Conservation (phyloP, 768 basidiomycete genomes). For the Leccinum olivaceopallidum region DNA sequence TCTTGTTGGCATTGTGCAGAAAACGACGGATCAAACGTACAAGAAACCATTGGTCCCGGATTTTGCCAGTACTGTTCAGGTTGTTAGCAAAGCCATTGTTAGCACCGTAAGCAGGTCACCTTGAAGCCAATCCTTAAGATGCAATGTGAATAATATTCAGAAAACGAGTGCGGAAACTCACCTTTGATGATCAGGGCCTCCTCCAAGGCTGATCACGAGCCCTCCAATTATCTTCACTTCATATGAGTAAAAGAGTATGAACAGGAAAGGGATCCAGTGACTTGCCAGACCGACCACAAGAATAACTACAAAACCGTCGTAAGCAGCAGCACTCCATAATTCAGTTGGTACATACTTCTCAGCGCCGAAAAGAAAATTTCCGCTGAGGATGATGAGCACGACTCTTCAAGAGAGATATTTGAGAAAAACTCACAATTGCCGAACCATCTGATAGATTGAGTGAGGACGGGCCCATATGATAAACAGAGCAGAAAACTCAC, state of each 20-base stretch:
- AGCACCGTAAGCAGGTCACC: neutral
- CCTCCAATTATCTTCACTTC: conserved; percentile 35
- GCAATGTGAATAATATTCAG: conserved; percentile 9
- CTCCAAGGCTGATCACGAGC: conserved; percentile 59
- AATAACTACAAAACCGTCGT: conserved; percentile 27
- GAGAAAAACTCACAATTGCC: conserved; percentile 21
- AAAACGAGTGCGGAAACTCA: conserved; percentile 34
- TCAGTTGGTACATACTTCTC: conserved; percentile 18
- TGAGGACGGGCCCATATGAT: conserved; percentile 36
- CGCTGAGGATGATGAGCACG: conserved; percentile 17
- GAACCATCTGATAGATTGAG: conserved; percentile 22
- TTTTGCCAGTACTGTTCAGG: conserved; percentile 22
- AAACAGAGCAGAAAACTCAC: conserved; percentile 38
- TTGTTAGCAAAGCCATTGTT: neutral
- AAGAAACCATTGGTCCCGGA: conserved; percentile 27
- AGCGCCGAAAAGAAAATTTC: conserved; percentile 25
- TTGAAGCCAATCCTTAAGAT: conserved; percentile 20
- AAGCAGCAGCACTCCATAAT: neutral
- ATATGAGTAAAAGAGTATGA: neutral
- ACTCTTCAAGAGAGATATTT: neutral
- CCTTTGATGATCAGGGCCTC: conserved; percentile 51
- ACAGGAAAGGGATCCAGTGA: neutral
- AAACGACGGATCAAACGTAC: conserved; percentile 2
- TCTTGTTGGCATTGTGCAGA: neutral
- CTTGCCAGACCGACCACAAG: conserved; percentile 38